phyloP scores from a whole-genome alignment of 306 rosid genomes.

The Cicer pinnatifidum region DNA sequence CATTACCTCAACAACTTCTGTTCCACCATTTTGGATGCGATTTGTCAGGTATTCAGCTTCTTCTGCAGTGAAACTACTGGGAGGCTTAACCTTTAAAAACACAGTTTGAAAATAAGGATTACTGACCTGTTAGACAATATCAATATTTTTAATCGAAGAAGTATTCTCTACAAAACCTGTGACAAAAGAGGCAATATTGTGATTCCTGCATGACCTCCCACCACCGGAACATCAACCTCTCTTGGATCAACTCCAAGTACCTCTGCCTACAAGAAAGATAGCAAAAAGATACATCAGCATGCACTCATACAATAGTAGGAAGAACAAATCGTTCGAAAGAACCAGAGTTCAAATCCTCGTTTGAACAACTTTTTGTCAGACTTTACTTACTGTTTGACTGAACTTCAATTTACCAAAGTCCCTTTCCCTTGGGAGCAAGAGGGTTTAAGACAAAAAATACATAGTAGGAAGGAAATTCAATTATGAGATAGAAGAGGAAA shows the following conservation, averaged over 20 bases:
- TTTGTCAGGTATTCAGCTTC: conserved; percentile 83
- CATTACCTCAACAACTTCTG: conserved; percentile 96
- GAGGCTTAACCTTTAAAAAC: conserved; percentile 84
- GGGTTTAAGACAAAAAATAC: too few relatives aligned
- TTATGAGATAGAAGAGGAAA: conserved; percentile 9
- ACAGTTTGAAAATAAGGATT: conserved; percentile 31
- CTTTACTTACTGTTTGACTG: too few relatives aligned
- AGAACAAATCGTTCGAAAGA: neutral
- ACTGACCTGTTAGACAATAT: neutral
- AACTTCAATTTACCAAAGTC: too few relatives aligned
- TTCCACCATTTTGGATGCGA: conserved; percentile 97
- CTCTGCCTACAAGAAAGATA: conserved; percentile 67
- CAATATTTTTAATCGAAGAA: conserved; percentile 5
- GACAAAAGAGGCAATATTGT: conserved; percentile 95
- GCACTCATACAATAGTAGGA: conserved; percentile 8
- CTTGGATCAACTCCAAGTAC: conserved; percentile 91
- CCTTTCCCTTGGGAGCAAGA: too few relatives aligned
- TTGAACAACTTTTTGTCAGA: too few relatives aligned
- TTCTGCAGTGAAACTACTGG: conserved; percentile 69
- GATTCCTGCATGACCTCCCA: conserved; percentile 95
- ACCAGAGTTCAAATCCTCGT: too few relatives aligned
- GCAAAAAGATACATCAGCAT: conserved; percentile 33
- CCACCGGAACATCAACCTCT: conserved; percentile 95
- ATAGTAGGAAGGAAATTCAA: conserved; percentile 8
- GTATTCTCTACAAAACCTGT: conserved; percentile 63